These are phyloP conservation scores for Amphibolis antarctica DNA, from an alignment of 106 monocot genomes.

Conservation along the genomic window DNA sequence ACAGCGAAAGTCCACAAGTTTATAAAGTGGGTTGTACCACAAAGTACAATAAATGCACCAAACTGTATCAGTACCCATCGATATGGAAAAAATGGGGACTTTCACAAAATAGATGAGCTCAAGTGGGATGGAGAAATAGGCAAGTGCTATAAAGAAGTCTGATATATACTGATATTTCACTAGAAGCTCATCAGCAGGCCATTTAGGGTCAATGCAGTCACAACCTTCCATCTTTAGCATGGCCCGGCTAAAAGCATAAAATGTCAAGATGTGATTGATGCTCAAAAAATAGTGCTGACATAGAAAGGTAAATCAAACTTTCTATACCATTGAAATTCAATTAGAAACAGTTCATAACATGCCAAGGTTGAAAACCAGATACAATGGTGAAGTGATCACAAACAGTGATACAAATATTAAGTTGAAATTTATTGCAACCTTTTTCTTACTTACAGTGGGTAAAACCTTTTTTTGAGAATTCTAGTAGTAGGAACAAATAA, in stretches of 20 bases:
- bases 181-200: conserved; percentile 59
- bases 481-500: too few relatives aligned
- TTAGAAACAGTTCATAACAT: too few relatives aligned
- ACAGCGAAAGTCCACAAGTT: conserved; percentile 73
- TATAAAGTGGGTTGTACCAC: conserved; percentile 90
- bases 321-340: too few relatives aligned
- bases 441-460: too few relatives aligned
- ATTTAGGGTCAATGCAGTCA: conserved; percentile 72
- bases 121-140: conserved; percentile 91
- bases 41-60: conserved; percentile 87
- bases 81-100: conserved; percentile 83
- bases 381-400: too few relatives aligned
- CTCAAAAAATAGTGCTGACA: too few relatives aligned
- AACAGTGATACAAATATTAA: too few relatives aligned
- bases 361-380: too few relatives aligned
- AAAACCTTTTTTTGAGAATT: too few relatives aligned
- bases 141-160: conserved; percentile 84
- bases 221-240: conserved; percentile 57
- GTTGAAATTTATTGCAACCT: too few relatives aligned
- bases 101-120: conserved; percentile 92
- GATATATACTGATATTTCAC: conserved; percentile 94
- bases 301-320: too few relatives aligned
- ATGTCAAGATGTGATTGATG: not conserved
- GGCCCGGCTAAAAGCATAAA: not conserved
- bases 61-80: conserved; percentile 90